phyloP scores from a whole-genome alignment of 345 rosid species.

The Syzygium grande region DNA sequence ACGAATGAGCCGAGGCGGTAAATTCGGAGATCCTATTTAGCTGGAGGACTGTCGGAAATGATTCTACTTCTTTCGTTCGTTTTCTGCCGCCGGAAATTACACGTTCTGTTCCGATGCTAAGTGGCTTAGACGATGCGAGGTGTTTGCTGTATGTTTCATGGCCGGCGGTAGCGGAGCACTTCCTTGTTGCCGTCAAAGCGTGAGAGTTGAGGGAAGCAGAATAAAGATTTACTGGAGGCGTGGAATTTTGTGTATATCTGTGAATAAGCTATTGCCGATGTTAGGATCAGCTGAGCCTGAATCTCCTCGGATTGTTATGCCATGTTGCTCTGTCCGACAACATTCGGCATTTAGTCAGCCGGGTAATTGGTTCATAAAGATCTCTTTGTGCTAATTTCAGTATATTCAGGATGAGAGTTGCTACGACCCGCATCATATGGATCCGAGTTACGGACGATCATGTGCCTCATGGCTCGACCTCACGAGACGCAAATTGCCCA shows the following conservation, averaged over 20 bases:
- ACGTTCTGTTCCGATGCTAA: background rate
- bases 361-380: background rate
- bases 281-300: background rate
- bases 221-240: background rate
- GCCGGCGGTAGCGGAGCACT: background rate
- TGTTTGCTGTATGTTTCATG: background rate
- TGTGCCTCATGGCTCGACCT: background rate
- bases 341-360: background rate
- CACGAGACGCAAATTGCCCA: background rate
- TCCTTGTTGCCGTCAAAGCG: background rate
- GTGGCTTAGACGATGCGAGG: background rate
- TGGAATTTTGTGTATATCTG: background rate
- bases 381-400: background rate
- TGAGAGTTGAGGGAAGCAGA: background rate
- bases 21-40: background rate
- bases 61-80: background rate
- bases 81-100: background rate
- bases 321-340: background rate
- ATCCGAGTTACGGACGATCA: background rate
- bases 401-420: background rate
- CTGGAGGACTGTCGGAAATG: background rate
- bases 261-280: background rate
- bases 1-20: conserved; percentile 67
- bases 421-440: background rate
- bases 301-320: background rate